A percentile compares a stretch with the other conserved stretches of the same genome.
Conservation (phyloP, 805 yeast genomes). For the Saturnispora serradocipensis region DNA sequence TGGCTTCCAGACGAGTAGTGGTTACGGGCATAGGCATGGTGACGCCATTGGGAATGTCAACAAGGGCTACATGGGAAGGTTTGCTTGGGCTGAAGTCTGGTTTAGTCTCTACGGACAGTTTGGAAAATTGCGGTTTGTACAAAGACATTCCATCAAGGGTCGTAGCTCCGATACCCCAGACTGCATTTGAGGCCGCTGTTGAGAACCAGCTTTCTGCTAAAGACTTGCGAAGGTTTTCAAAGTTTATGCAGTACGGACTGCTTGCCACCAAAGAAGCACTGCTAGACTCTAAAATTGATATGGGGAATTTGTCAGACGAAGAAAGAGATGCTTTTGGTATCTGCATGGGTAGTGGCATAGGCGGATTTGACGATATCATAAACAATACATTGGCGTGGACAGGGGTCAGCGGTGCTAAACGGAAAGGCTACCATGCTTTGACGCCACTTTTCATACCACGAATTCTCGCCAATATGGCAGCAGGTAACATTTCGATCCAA, state of each 20-base stretch:
- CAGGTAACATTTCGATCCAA: slow-evolving; percentile 78
- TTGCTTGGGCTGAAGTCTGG: slow-evolving; percentile 50
- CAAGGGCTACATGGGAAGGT: slow-evolving; percentile 41
- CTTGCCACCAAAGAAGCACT: slow-evolving; percentile 75
- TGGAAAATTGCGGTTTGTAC: slow-evolving; percentile 38
- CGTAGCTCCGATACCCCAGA: slow-evolving; percentile 61
- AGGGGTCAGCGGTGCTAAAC: slow-evolving; percentile 17
- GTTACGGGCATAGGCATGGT: slow-evolving; percentile 87
- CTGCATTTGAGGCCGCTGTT: slow-evolving; percentile 28
- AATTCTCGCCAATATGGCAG: slow-evolving; percentile 85
- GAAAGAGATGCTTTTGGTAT: slow-evolving; percentile 48
- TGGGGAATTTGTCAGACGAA: slow-evolving; percentile 23
- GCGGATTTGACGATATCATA: slow-evolving; percentile 67
- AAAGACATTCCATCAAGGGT: slow-evolving; percentile 57
- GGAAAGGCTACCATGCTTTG: slow-evolving; percentile 53
- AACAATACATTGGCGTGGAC: slow-evolving; percentile 49
- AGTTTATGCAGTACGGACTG: slow-evolving; percentile 69
- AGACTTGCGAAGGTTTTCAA: slow-evolving; percentile 55
- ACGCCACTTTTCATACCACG: slow-evolving; percentile 85
- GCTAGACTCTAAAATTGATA: slow-evolving; percentile 49
- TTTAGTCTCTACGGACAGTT: slow-evolving; percentile 41
- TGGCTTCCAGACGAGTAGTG: slow-evolving; percentile 53
- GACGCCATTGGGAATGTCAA: slow-evolving; percentile 78
- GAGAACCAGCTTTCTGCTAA: slow-evolving; percentile 30
- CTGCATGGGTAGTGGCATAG: slow-evolving; percentile 90